phyloP scores from a whole-genome alignment of 371 early-diverging fungal genomes.

The Mortierella sp. region DNA sequence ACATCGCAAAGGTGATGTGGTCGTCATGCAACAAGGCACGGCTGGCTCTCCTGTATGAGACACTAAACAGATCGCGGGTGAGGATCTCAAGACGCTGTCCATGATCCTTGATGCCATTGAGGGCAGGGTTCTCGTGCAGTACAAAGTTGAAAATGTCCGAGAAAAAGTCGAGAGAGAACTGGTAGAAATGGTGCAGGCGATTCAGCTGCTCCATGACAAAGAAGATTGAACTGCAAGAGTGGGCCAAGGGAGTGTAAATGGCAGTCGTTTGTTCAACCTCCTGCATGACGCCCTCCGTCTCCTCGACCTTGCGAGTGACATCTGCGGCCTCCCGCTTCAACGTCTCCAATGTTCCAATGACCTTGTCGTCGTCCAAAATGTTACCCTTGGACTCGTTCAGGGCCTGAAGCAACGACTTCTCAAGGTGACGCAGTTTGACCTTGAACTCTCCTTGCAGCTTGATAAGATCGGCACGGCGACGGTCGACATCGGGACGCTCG shows the following conservation, averaged over 20 bases:
- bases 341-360: slow-evolving; percentile 94
- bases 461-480: slow-evolving; percentile 92
- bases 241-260: slow-evolving; percentile 93
- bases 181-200: slow-evolving; percentile 94
- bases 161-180: slow-evolving; percentile 98
- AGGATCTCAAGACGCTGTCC: slow-evolving; percentile 82
- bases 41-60: slow-evolving; percentile 87
- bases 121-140: slow-evolving; percentile 83
- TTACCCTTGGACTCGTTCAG: slow-evolving; percentile 96
- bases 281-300: slow-evolving; percentile 95
- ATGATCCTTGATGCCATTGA: slow-evolving; percentile 82
- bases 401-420: slow-evolving; percentile 94
- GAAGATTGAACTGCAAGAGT: slow-evolving; percentile 94
- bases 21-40: slow-evolving; percentile 93
- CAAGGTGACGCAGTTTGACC: slow-evolving; percentile 92
- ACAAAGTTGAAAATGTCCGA: slow-evolving; percentile 93
- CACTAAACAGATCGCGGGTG: slow-evolving; percentile 86
- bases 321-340: slow-evolving; percentile 97
- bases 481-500: slow-evolving; percentile 96
- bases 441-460: slow-evolving; percentile 98
- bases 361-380: slow-evolving; percentile 97
- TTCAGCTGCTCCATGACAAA: slow-evolving; percentile 97
- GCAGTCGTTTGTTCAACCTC: slow-evolving; percentile 95
- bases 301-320: slow-evolving; percentile 92
- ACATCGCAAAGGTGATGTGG: slow-evolving; percentile 89